A percentile compares a stretch with the other conserved stretches of the same genome.
These are phyloP conservation scores for Mycena venus DNA, from an alignment of 768 basidiomycete genomes.

Conservation along the genomic window DNA sequence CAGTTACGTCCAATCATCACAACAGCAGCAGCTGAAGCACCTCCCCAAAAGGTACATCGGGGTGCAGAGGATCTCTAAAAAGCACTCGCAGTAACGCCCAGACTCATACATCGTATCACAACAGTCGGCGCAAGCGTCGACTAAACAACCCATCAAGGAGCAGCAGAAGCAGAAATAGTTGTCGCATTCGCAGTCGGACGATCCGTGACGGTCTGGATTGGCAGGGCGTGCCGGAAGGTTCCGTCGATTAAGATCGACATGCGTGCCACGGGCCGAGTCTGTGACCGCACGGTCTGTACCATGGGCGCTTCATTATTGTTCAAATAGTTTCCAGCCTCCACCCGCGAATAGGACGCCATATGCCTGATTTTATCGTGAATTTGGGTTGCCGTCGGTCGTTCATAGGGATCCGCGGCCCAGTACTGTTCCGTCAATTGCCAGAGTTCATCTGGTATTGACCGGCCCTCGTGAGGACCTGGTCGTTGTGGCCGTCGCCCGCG, in stretches of 20 bases:
- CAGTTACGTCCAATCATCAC: background rate
- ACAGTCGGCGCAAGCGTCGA: too few relatives aligned
- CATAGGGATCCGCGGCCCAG: background rate
- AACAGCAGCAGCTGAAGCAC: background rate
- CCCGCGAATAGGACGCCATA: background rate
- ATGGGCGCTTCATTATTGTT: background rate
- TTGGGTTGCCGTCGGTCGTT: background rate
- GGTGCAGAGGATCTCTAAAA: background rate
- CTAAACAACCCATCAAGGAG: too few relatives aligned
- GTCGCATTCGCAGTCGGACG: background rate
- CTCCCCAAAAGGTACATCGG: background rate
- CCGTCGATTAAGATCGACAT: background rate
- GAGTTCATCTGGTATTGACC: background rate
- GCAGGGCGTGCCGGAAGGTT: too few relatives aligned
- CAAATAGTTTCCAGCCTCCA: background rate
- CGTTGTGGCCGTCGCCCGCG: constrained; percentile 9
- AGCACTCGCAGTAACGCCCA: background rate
- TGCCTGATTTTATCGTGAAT: background rate
- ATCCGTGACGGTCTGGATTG: background rate
- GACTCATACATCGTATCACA: too few relatives aligned
- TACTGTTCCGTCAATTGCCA: constrained; percentile 1
- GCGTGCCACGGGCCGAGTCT: background rate
- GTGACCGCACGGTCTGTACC: background rate
- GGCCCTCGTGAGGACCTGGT: background rate
- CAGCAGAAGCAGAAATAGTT: too few relatives aligned